These are phyloP conservation scores for Colletotrichum limetticola DNA, from an alignment of 2,329 filamentous ascomycete genomes.

Conservation along the genomic window DNA sequence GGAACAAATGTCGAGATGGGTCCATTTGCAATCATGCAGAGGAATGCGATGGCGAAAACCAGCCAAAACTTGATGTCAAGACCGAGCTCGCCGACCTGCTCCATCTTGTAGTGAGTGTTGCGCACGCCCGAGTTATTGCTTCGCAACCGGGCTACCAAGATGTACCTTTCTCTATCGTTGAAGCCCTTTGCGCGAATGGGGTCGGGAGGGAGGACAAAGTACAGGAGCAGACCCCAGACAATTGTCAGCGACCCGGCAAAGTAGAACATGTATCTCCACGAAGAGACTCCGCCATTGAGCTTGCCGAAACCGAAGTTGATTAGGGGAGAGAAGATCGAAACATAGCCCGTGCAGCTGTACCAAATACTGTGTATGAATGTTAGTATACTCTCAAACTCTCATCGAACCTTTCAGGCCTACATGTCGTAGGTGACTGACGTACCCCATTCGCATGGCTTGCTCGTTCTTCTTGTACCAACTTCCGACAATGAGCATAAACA, in stretches of 20 bases:
- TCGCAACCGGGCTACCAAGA: constrained; percentile 42
- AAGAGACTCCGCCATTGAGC: constrained; percentile 39
- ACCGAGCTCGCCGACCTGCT: constrained; percentile 51
- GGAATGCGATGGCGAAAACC: constrained; percentile 49
- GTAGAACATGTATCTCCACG: constrained; percentile 49
- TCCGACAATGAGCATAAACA: constrained; percentile 50
- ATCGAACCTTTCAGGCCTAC: too few relatives aligned
- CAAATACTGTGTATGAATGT: constrained; percentile 42
- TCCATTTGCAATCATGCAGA: constrained; percentile 55
- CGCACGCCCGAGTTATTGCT: constrained; percentile 50
- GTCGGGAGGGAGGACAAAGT: constrained; percentile 43
- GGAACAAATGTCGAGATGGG: constrained; percentile 56
- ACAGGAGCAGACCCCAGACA: constrained; percentile 39
- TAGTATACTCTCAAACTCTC: background rate
- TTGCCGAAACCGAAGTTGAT: constrained; percentile 48
- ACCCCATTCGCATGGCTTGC: constrained; percentile 44
- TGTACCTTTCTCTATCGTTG: constrained; percentile 42
- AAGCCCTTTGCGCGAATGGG: constrained; percentile 44
- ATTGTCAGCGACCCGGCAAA: constrained; percentile 45
- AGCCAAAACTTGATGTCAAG: constrained; percentile 51
- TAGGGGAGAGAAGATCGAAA: constrained; percentile 45
- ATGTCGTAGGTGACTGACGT: background rate
- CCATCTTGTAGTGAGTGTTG: constrained; percentile 56
- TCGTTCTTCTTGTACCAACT: constrained; percentile 52
- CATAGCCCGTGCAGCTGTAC: constrained; percentile 51